Base-by-base conservation (phyloP, 108 stramenopile genomes). In the Cyclotella baltica region DNA sequence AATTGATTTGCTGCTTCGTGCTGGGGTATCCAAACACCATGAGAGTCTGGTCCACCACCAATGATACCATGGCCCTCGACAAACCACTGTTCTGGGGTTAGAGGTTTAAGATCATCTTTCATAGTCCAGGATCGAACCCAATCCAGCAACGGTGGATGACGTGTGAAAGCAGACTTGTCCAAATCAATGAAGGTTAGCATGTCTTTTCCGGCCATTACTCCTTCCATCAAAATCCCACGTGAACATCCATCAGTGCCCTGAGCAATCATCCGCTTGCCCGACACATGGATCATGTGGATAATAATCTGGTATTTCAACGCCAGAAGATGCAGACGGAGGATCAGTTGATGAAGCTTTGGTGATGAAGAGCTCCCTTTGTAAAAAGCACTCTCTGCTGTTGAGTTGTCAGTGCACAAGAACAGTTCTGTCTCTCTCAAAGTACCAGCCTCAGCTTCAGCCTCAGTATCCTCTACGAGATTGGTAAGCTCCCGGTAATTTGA, bases 391-490 rank as follows among this genome's bases (percentile, higher is more conserved):
- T 88, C 83, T 0, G 78, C 75, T 4, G 67, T 73, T 3, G 68
- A 67, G 76, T 85, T 85, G 68, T 87, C 82, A 0, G 85, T 88
- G 74, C 85, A 85, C 2, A 88, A n/a, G 40, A 69, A 88, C 11
- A 88, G 35, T 28, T 88, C 87, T 3, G 62, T 55, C 4, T 46
- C 48, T 0, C 22, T 6, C 34, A 85, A 30, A 37, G 55, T 11
- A 4, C 81, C 78, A 15, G 25, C 40, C 0, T 28, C 29, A 8
- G 63, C 75, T 31, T 35, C 36, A 18, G 62, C 59, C 36, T 86
- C 64, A 23, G 79, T n/a, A 33, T 36, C 28, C 27, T 63, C 47
- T 4, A 77, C 67, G 2, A 63, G 56, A 28, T 78, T 85, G 4
- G n/a, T 20, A 0, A 37, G 13, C 47, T 27, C 43, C 47, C 47